These are phyloP conservation scores for Piloderma croceum DNA, from an alignment of 768 basidiomycete genomes.

Conservation along the genomic window DNA sequence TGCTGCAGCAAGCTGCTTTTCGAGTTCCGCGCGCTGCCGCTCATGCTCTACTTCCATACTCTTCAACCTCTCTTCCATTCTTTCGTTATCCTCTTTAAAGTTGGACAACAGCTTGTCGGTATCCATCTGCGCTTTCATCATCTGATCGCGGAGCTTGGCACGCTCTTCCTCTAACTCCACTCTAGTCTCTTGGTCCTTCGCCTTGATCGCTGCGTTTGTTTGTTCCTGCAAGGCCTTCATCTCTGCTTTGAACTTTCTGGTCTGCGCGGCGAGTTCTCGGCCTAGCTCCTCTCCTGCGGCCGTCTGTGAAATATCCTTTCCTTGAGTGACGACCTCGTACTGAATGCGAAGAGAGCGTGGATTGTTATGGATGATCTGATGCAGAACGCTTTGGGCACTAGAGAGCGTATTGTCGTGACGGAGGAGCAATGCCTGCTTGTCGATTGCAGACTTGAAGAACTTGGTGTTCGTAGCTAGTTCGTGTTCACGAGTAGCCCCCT, in stretches of 20 bases:
- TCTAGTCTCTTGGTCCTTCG: conserved; percentile 24
- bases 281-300: conserved; percentile 34
- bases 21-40: too few species aligned
- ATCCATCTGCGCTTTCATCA: neutral
- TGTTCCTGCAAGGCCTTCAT: conserved; percentile 27
- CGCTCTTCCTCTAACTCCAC: neutral
- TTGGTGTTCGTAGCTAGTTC: conserved; percentile 32
- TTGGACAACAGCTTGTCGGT: too few species aligned
- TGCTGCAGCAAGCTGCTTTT: too few species aligned
- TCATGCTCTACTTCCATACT: too few species aligned
- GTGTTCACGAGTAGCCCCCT: conserved; percentile 29
- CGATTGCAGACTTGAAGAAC: conserved; percentile 49
- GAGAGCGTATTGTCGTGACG: conserved; percentile 35
- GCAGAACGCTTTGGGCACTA: conserved; percentile 35
- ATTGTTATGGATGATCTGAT: conserved; percentile 26
- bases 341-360: conserved; percentile 32
- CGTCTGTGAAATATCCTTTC: conserved; percentile 33
- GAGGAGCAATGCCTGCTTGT: conserved; percentile 40
- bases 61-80: too few species aligned
- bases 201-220: conserved; percentile 26
- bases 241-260: conserved; percentile 27
- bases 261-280: conserved; percentile 29
- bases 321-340: conserved; percentile 34
- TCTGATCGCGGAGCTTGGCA: neutral
- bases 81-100: too few species aligned